A percentile compares a stretch with the other conserved stretches of the same genome.
These are phyloP conservation scores for Mitragyna speciosa DNA, from an alignment of 257 asterid species.

Conservation along the genomic window DNA sequence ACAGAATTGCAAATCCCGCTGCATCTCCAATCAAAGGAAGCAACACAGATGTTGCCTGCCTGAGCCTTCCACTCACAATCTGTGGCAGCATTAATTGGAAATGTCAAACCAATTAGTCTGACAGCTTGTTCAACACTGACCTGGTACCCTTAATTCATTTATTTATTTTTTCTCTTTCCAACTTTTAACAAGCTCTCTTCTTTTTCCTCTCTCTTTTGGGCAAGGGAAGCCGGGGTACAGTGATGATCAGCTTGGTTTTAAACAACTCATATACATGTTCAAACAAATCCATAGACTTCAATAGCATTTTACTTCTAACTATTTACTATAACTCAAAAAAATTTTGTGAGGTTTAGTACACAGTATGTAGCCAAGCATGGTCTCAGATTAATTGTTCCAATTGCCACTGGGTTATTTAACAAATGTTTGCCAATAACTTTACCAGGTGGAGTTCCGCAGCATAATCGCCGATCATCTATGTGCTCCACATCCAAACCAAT, in stretches of 20 bases:
- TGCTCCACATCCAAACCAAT: slow-evolving; percentile 93
- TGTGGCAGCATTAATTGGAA: slow-evolving; percentile 20
- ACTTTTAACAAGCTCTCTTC: background rate
- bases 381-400: background rate
- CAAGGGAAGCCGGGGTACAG: background rate
- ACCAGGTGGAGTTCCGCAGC: slow-evolving; percentile 99
- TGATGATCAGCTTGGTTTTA: background rate
- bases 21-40: slow-evolving; percentile 98
- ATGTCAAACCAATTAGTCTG: background rate
- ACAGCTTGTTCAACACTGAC: background rate
- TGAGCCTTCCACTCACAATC: slow-evolving; percentile 99
- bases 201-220: too few species aligned
- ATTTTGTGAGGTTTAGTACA: background rate
- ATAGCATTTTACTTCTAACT: background rate
- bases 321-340: background rate
- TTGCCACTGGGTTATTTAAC: background rate
- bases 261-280: background rate
- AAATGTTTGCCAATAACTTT: slow-evolving; percentile 8
- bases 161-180: too few species aligned
- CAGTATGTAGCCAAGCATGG: background rate
- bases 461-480: slow-evolving; percentile 83
- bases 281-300: background rate
- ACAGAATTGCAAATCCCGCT: slow-evolving; percentile 94
- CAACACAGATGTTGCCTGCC: slow-evolving; percentile 92
- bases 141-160: background rate